These are phyloP conservation scores for Yueomyces sinensis DNA, from an alignment of 805 yeast genomes.

Conservation along the genomic window DNA sequence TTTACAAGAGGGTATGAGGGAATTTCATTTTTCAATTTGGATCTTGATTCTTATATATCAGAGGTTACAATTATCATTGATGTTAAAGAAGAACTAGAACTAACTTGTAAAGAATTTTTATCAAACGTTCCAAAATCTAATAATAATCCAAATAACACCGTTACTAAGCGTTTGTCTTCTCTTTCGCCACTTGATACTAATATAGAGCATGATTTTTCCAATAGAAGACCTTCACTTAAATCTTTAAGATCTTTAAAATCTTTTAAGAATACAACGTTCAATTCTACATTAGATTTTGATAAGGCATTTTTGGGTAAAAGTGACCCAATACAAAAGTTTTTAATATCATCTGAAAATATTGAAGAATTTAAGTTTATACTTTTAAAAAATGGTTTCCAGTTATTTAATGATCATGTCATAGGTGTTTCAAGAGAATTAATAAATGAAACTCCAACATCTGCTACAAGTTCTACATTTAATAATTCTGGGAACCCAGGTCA, in stretches of 20 bases:
- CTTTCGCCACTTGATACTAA: not conserved
- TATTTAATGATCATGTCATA: slow-evolving; percentile 16
- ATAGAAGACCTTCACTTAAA: not conserved
- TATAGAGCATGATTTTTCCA: not conserved
- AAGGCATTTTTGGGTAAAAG: slow-evolving; percentile 25
- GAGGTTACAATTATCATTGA: slow-evolving; percentile 34
- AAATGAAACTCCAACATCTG: slow-evolving; percentile 1
- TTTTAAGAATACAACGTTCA: not conserved
- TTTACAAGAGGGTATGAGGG: slow-evolving; percentile 25
- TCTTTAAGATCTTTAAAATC: not conserved
- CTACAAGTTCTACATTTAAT: not conserved
- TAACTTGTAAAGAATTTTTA: not conserved
- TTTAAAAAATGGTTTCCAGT: slow-evolving; percentile 20
- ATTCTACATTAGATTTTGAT: slow-evolving; percentile 24
- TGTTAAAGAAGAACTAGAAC: slow-evolving; percentile 18
- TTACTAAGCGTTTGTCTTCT: not conserved
- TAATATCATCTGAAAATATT: slow-evolving; percentile 30
- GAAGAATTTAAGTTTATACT: slow-evolving; percentile 30
- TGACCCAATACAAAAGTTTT: slow-evolving; percentile 22
- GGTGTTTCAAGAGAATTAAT: slow-evolving; percentile 17
- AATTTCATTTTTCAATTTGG: slow-evolving; percentile 34
- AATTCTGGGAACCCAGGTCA: not conserved
- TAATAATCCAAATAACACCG: not conserved
- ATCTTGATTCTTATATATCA: slow-evolving; percentile 35
- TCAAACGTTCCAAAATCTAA: not conserved